Base-by-base conservation (phyloP, 768 basidiomycete genomes). In the Chalciporus chontae region DNA sequence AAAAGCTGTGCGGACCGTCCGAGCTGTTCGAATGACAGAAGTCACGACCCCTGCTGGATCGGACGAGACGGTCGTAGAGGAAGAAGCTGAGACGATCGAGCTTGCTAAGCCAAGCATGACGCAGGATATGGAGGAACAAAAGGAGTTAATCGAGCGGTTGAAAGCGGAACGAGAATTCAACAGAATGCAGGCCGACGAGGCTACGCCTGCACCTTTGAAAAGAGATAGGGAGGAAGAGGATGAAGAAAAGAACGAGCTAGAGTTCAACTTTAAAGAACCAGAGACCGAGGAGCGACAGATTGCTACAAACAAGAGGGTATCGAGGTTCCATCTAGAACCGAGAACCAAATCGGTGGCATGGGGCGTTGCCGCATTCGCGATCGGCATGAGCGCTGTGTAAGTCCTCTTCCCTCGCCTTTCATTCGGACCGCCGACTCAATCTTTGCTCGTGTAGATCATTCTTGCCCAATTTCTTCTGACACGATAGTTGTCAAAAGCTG, bases 301-400 rank as follows among this genome's bases (percentile, higher is more conserved):
- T 45, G 77, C 72, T 17, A 77, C 82, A 26, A 92, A 92, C 64
- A 78, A 77, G 41, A 78, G 90, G 40, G 73, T 84, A 44, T 69
- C 75, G 26, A 65, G 79, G 51, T 78, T 79, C 65, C 63, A 73
- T 41, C 63, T 84, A 54, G 77, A 84, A 56, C 83, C 90, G 10
- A 78, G 81, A 61, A 78, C 80, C 58, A 88, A 86, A 69, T 83
- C 84, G 31, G 74, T 85, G 47, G 88, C 85, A 3, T 94, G 90
- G 90, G 91, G 91, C 32, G 73, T 87, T 17, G 76, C 87, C 32
- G 86, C 87, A 17, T 94, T 95, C 68, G 89, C 87, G 32, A 73
- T 91, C 43, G 90, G 90, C 24, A 72, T 88, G 66, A 80, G 87
- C 43, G 90, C 89, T 53, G 78, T 87, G 89, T 92, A 60, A 71